These are phyloP conservation scores for Fusarium stilboides DNA, from an alignment of 2,329 filamentous ascomycete species.

Conservation along the genomic window DNA sequence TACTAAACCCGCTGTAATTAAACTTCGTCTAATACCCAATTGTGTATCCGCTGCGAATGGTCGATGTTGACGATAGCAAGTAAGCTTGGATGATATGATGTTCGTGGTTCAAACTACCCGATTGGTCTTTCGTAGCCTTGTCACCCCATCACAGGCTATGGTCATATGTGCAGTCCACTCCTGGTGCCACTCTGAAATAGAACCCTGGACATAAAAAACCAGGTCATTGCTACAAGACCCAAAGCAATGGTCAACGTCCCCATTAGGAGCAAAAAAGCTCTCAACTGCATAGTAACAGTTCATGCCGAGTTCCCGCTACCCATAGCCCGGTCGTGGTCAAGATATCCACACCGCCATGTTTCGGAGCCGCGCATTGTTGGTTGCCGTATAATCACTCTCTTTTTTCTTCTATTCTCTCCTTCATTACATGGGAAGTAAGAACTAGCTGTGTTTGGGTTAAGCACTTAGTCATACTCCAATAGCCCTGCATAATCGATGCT, in stretches of 20 bases:
- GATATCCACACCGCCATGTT: neutral
- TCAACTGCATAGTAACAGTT: neutral
- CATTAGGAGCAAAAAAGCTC: neutral
- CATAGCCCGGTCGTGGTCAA: neutral
- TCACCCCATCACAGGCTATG: neutral
- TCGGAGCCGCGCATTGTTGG: neutral
- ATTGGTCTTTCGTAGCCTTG: neutral
- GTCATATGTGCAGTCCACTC: neutral
- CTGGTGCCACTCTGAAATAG: neutral
- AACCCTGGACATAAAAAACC: neutral
- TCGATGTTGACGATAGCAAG: no score
- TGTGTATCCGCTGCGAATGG: no score
- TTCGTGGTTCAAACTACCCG: neutral
- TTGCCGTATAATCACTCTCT: no score
- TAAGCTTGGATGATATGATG: neutral
- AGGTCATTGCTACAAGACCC: neutral
- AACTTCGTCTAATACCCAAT: no score
- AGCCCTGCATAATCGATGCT: constrained; percentile 11
- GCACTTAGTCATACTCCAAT: constrained; percentile 22
- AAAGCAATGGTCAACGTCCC: neutral
- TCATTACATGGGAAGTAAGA: neutral
- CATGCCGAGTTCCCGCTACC: no score
- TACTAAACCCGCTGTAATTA: no score
- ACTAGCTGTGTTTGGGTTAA: neutral
- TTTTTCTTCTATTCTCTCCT: no score